Base-by-base conservation (phyloP, 2,329 filamentous ascomycete species). In the Penicillium sp. region DNA sequence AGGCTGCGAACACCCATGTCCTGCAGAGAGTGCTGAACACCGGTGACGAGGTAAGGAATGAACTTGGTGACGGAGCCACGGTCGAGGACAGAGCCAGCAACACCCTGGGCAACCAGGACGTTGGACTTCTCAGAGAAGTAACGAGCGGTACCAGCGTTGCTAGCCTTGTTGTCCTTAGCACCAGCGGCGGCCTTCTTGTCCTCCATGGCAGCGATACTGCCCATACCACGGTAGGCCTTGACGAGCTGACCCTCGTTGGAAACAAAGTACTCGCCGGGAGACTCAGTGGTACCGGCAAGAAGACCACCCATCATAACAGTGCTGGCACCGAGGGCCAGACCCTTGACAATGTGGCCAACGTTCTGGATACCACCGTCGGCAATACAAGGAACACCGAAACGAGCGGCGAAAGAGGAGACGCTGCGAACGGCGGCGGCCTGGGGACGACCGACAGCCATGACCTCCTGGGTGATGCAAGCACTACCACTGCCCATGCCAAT, bases 241-340 rank as follows among this genome's bases (percentile, higher is more conserved):
- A 99, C 93, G 49, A 99, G 86, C 82, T 97, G 95, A 61, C 94
- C 94, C 76, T 97, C 93, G 56, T 89, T 88, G 69, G 90, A 95
- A 64, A 99, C 90, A 70, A 95, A 97, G 63, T 95, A 97, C 61
- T 93, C 92, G 60, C 94, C 95, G 33, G 94, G 94, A 34, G 93
- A 97, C 78, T 99, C 94, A 39, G 93, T 96, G 59, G 94, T 97
- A 72, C 95, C 94, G 46, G 94, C 94, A 61, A 99, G 84, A 48
- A 99, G 86, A 78, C 94, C 95, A 67, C 94, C 94, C 94, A 99
- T 99, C 94, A 99, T 99, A 73, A 99, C 88, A 34, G 92, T 95
- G 42, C 89, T 90, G 53, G 94, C 94, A 64, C 94, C 94, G 59
- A 99, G 86, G 43, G 94, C 87, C 61, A 99, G 86, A 71, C 92